Evolutionary conservation across 768 basidiomycete genomes (phyloP), one percentile per base, ranked within the genome.

Genomic region (Naematelia aurantialba): DNA sequence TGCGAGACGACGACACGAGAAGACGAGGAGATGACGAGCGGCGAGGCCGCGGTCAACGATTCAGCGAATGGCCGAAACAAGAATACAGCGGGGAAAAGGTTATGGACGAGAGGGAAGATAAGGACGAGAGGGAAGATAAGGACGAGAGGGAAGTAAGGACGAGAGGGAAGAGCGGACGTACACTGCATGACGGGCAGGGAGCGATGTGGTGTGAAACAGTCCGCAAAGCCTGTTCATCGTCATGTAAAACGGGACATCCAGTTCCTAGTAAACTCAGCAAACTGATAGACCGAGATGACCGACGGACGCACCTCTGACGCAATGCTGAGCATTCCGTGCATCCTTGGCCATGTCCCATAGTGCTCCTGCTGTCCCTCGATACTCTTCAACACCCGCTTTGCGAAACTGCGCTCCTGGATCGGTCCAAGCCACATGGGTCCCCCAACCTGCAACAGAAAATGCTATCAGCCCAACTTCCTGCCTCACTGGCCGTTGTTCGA

Each of bases 371-470:
- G 82, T 14, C 73, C 76, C 57, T 86, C 84, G 12, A 93, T 79
- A 68, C 92, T 88, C 21, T 82, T 80, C 27, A 96, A 79, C 13
- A 94, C 86, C 62, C 84, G 83, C n/a, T 79, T 74, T 4, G 91
- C 81, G 67, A 97, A 99, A 4, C 79, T 80, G 1, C 79, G 66
- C 71, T 91, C 83, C 69, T 99, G 96, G 22, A 99, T 78, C 1
- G 87, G 84, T 1, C 87, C 92, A 4, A 88, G 85, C 96, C 96
- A 98, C 89, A 99, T 93, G 0, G 96, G 96, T 1, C 96, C 96
- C 19, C 88, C 90, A 31, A 92, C 73, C 91, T 94, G 44, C 22
- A 39, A 39, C 34, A 11, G 19, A 44, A 12, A 45, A 48, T 21
- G 4, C 24, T 19, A 49, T 24, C 1, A 17, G 24, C 45, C 17